Evolutionary conservation across 2,329 filamentous ascomycete species (phyloP), one percentile per base, ranked within the genome.

Genomic region (Xylariaceae sp.): DNA sequence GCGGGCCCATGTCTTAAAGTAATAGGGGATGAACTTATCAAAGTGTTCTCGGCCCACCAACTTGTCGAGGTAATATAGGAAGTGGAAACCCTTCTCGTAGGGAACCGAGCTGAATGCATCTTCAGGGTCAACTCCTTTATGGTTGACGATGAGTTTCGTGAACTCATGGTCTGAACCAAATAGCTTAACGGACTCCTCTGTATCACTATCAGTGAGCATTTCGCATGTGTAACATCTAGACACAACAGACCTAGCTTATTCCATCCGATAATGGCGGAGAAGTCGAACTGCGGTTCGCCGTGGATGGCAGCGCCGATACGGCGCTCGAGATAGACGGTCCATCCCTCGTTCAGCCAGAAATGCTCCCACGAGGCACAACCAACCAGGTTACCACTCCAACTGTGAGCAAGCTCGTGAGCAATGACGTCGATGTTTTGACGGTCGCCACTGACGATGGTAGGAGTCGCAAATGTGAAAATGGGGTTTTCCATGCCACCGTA

Each of bases 31-130:
- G 68, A 97, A 98, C 57, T 83, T 86, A 74, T 97, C 88, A 71
- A 93, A 98, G 64, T 86, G 86, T n/a, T 85, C 76, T 49, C 87
- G 85, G 27, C 89, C 88, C 4, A 97, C 77, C 2, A 95, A 73
- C 37, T 85, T 85, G 60, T 98, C 93, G 12, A 98, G 82, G 59
- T 91, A 84, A 67, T 90, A 96, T 37, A 98, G 75, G 66, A 97
- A 94, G 62, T 88, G 87, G 68, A 95, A 97, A 3, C 92, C 92
- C 69, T 98, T 97, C 64, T 97, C 92, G 60, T 98, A 98, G 0
- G 93, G 90, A 25, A 97, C 76, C 21, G 82, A 86, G 55, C 87
- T 94, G 71, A 97, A 98, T 1, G 92, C 88, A 66, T 98, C 93
- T 64, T 97, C 93, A 0, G 93, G 93, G 58, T 97, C 92, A 55